A percentile compares a stretch with the other conserved stretches of the same genome.
phyloP scores from a whole-genome alignment of 2,329 filamentous ascomycete species.

The Phaeosphaeriaceae sp. region DNA sequence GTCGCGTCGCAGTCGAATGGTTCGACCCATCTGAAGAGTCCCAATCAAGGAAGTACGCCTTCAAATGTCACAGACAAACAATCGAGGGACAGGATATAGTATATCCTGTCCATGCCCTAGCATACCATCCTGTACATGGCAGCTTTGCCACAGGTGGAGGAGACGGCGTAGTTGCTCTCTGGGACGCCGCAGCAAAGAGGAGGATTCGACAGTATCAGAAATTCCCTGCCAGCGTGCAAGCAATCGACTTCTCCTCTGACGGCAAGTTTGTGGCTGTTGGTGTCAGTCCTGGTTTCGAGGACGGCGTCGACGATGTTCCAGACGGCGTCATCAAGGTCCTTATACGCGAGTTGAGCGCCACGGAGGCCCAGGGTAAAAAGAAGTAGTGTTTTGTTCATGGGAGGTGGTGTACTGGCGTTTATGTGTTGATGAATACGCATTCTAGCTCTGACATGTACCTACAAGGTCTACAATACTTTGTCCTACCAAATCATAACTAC shows the following conservation, averaged over 20 bases:
- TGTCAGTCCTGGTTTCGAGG: conserved; percentile 85
- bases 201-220: conserved; percentile 89
- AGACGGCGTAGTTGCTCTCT: conserved; percentile 88
- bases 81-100: conserved; percentile 77
- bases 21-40: conserved; percentile 89
- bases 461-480: too few relatives aligned
- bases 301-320: conserved; percentile 81
- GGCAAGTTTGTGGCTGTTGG: conserved; percentile 81
- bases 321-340: conserved; percentile 76
- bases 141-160: conserved; percentile 91
- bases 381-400: conserved; percentile 54
- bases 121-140: conserved; percentile 82
- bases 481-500: too few relatives aligned
- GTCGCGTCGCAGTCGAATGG: conserved; percentile 95
- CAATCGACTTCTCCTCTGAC: conserved; percentile 76
- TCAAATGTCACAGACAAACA: conserved; percentile 94
- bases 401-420: too few relatives aligned
- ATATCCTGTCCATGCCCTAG: conserved; percentile 87
- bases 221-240: conserved; percentile 78
- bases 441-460: too few relatives aligned
- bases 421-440: too few relatives aligned
- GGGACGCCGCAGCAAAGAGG: conserved; percentile 90
- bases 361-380: conserved; percentile 84
- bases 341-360: conserved; percentile 83
- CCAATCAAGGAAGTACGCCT: conserved; percentile 93